These are phyloP conservation scores for Venturia oleaginea DNA, from an alignment of 2,329 filamentous ascomycete genomes.

Conservation along the genomic window DNA sequence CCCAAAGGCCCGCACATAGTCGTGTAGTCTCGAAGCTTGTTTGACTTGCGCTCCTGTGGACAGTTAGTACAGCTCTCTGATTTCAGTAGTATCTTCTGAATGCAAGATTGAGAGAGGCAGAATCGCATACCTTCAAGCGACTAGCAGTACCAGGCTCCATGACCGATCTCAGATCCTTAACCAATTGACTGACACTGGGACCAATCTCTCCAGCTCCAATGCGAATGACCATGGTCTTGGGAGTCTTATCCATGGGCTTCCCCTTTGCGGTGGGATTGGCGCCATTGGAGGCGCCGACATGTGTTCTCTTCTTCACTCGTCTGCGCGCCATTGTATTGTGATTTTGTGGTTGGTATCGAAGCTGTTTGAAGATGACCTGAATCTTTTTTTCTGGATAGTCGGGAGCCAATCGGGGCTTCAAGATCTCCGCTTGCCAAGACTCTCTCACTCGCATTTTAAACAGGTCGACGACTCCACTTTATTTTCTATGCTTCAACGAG, in stretches of 20 bases:
- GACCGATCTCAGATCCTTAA: slow-evolving; percentile 80
- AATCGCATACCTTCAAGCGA: slow-evolving; percentile 51
- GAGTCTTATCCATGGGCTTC: slow-evolving; percentile 56
- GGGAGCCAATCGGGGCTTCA: slow-evolving; percentile 1
- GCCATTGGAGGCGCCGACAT: slow-evolving; percentile 57
- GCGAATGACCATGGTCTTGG: slow-evolving; percentile 97
- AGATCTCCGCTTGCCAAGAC: slow-evolving; percentile 10
- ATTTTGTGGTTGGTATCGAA: neutral
- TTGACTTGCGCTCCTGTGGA: slow-evolving; percentile 64
- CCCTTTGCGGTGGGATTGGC: slow-evolving; percentile 34
- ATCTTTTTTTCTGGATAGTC: neutral
- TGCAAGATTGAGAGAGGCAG: slow-evolving; percentile 25
- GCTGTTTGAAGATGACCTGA: neutral
- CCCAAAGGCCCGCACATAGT: slow-evolving; percentile 93
- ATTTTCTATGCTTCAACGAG: neutral
- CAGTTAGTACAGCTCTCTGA: slow-evolving; percentile 20
- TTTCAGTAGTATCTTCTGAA: neutral
- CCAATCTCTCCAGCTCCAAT: slow-evolving; percentile 92
- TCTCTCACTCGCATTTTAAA: neutral
- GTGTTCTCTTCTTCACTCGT: slow-evolving; percentile 82
- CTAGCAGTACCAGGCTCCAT: slow-evolving; percentile 95
- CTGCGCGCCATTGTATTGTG: slow-evolving; percentile 59
- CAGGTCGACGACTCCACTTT: neutral
- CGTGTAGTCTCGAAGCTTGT: slow-evolving; percentile 83
- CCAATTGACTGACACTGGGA: slow-evolving; percentile 81